Conservation (phyloP, 129 eudicot genomes). For the Helianthus tuberosus region DNA sequence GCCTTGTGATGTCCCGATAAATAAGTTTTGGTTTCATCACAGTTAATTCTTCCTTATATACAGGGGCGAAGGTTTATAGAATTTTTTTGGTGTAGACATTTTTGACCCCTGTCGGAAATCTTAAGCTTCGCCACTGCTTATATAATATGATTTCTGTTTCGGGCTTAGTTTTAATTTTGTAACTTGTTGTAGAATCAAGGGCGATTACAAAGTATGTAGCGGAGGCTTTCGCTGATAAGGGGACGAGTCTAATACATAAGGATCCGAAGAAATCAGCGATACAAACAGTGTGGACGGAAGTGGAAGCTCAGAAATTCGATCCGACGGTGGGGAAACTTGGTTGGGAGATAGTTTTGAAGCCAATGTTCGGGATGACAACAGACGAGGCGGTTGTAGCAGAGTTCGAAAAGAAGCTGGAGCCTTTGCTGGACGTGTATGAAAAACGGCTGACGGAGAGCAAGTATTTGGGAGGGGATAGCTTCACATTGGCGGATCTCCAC, state of each 20-base stretch:
- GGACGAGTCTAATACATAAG: no score
- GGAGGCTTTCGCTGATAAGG: not conserved
- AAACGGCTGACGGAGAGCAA: not conserved
- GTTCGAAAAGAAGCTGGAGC: slow-evolving; percentile 1
- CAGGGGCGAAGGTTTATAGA: no score
- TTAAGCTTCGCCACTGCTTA: no score
- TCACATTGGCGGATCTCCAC: not conserved
- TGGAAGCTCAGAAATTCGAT: not conserved
- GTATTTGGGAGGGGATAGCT: no score
- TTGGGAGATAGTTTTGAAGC: not conserved
- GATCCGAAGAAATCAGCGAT: not conserved
- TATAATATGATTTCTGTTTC: not conserved
- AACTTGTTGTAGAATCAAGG: slow-evolving; percentile 1
- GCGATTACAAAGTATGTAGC: slow-evolving; percentile 13
- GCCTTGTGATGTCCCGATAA: no score
- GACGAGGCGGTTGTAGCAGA: slow-evolving; percentile 7
- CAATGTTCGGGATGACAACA: not conserved
- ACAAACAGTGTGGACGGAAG: not conserved
- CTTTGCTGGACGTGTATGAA: slow-evolving; percentile 11
- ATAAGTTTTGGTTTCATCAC: not conserved
- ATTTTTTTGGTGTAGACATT: no score
- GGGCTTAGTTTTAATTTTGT: not conserved
- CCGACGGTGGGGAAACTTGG: not conserved
- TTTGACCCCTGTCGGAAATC: no score
- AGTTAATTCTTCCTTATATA: not conserved